Percentiles rank a stretch among this genome's conserved stretches.
Evolutionary conservation across 176 grass and related monocot genomes (phyloP).

Genomic region (Tillandsia fasciculata): DNA sequence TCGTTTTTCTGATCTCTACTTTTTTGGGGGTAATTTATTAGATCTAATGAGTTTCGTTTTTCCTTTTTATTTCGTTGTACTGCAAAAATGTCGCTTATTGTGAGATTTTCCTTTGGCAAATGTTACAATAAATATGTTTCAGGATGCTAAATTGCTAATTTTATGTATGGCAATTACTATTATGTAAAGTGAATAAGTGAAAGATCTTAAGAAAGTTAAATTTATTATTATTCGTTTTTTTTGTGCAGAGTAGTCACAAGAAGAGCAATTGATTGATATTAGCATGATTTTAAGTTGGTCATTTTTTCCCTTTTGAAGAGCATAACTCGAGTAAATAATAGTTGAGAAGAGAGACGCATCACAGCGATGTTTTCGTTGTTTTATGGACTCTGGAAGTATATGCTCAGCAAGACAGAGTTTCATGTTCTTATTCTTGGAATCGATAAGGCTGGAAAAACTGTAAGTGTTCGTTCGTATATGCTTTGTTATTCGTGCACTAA

Average conservation of each 20-base stretch:
- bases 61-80: no score
- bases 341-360: constrained; percentile 4
- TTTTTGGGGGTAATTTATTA: no score
- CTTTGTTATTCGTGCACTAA: not conserved
- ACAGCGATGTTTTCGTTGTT: constrained; percentile 90
- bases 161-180: no score
- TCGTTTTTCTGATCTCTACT: no score
- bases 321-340: not conserved
- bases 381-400: constrained; percentile 84
- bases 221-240: not conserved
- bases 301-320: not conserved
- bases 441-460: constrained; percentile 93
- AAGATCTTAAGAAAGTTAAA: not conserved
- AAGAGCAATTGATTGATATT: not conserved
- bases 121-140: no score
- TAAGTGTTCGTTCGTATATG: constrained; percentile 33
- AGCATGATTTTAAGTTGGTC: not conserved
- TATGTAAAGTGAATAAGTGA: no score
- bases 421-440: constrained; percentile 92
- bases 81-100: no score
- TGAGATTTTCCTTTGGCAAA: no score
- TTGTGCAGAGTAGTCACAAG: not conserved
- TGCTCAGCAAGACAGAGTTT: constrained; percentile 97
- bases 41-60: no score
- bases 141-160: no score